Percentiles rank a stretch among this genome's conserved stretches.
Evolutionary conservation across 176 grass and related monocot genomes (phyloP).

Genomic region (Hordeum marinum): DNA sequence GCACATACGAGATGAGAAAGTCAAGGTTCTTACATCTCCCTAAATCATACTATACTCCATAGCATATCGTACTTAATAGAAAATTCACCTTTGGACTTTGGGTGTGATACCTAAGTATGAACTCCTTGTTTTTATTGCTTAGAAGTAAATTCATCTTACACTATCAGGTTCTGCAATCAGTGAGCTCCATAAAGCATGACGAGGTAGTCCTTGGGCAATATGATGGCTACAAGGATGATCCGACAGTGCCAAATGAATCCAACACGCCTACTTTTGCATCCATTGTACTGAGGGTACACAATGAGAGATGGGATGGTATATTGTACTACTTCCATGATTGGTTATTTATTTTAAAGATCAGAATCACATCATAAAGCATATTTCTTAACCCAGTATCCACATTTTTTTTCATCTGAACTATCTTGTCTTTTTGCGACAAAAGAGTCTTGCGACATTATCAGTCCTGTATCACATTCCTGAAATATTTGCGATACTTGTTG

Average conservation of each 20-base stretch:
- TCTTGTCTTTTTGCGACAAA: neutral
- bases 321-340: conserved; percentile 9
- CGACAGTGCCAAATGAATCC: conserved; percentile 81
- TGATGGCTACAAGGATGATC: conserved; percentile 90
- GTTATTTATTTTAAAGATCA: neutral
- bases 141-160: neutral
- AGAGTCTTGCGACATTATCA: neutral
- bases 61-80: neutral
- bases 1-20: conserved; percentile 99
- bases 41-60: conserved; percentile 6
- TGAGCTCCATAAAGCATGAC: conserved; percentile 71
- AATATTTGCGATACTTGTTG: neutral
- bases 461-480: neutral
- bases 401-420: neutral
- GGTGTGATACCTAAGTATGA: neutral
- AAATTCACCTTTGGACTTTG: neutral
- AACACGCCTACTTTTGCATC: conserved; percentile 95
- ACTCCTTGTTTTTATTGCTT: neutral
- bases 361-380: neutral
- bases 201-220: conserved; percentile 96
- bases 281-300: conserved; percentile 71
- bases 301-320: conserved; percentile 99
- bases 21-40: conserved; percentile 64
- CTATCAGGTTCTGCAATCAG: conserved; percentile 88
- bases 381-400: neutral